Evolutionary conservation across 305 asterid genomes (phyloP), one percentile per base, ranked within the genome.

Genomic region (Fraxinus floribunda): DNA sequence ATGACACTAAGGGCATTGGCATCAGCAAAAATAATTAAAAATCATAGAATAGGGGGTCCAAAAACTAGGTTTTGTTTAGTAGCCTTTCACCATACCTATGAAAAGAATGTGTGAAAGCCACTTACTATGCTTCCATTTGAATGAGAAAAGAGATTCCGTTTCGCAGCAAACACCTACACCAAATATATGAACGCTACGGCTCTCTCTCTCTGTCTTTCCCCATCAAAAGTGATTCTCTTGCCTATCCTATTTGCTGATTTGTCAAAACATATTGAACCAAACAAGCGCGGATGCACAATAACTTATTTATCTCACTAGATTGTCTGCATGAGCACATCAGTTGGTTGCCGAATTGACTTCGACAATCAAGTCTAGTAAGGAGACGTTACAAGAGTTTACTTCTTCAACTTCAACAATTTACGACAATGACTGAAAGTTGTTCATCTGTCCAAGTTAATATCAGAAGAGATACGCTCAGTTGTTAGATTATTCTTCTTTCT

Each of bases 1-100:
- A 74, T 82, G 77, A 75, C 71, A 49, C 8, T 4, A 38, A 84
- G 86, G 88, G 89, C 78, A 86, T 75, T 84, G 82, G 70, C 49
- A 5, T 81, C 80, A 79, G 75, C 9, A 24, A 15, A 7, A 46
- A 5, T 75, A 52, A 78, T 74, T 39, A 30, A 5, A 29, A 73
- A 32, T 72, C 78, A n/a, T 76, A 78, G 1, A 34, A 57, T 83
- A 22, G 81, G 49, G 49, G 81, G 70, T 55, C 79, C 83, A 35
- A 52, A 66, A 71, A 62, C 77, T 78, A 79, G 79, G 84, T 55
- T 71, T 41, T 32, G 66, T 78, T 73, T 5, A 80, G 16, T 57
- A 78, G 57, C 44, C 78, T 70, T 39, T 36, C 86, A 49, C 49
- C 6, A 77, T 80, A 35, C 76, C 34, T 24, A 39, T 44, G 66